Base-by-base conservation (phyloP, 352 stramenopile genomes). In the Pythium scleroteichum region DNA sequence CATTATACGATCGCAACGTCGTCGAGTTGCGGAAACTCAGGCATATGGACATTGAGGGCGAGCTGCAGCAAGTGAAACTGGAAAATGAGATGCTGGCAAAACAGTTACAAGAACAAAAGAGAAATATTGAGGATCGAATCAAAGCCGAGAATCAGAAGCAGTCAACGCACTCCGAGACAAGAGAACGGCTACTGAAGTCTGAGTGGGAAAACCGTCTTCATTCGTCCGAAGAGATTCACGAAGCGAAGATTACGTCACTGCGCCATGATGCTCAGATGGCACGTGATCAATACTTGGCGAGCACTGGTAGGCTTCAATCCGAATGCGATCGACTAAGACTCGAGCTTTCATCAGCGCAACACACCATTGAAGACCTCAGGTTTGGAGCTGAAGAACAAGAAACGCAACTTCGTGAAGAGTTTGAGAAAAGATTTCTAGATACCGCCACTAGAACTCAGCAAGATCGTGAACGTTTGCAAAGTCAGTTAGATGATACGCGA, bases 41-140 rank as follows among this genome's bases (percentile, higher is more conserved):
- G 45, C 29, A 76, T 9, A 74, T 90, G 60, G 80, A 92, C 20
- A 29, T 90, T 12, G 82, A 90, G 20, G 68, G 63, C 2, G 82
- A 92, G 19, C 47, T 86, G 42, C 75, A 88, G 56, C 82, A 92
- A 42, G 62, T 87, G 20, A 85, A 82, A 33, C 69, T 89, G 9
- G 80, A 90, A 53, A 90, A 89, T 41, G 82, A 92, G 22, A 77
- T 90, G 66, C 59, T 90, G 4, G 72, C 27, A 20, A 75, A 85
- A 19, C 78, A 88, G 29, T 53, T 72, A 3, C 47, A 50, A 4
- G 82, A 90, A 16, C 77, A 90, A 51, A 66, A 71, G 16, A 68
- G 62, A 2, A 62, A 56, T 17, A 76, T 85, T 17, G 73, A 89
- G 22, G 64, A 61, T 5, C 60, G 53, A 3, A 20, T 88, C 19